Percentiles rank a stretch among this genome's conserved stretches.
These are phyloP conservation scores for Talinum fruticosum DNA, from an alignment of 148 eudicot species.

Conservation along the genomic window DNA sequence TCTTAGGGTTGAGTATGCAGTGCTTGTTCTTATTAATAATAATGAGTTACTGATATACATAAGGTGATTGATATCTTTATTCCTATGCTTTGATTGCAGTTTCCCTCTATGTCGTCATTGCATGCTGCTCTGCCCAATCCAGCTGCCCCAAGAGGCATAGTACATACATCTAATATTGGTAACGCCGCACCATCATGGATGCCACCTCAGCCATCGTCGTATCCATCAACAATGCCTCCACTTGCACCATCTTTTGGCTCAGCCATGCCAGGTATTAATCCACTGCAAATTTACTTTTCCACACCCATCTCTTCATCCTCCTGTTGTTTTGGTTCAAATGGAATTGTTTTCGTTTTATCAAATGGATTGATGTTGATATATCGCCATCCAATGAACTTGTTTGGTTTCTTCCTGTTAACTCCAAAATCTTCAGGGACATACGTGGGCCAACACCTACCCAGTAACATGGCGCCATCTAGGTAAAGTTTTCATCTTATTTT, in stretches of 20 bases:
- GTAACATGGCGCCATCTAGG: conserved; percentile 52
- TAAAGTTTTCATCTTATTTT: conserved; percentile 24
- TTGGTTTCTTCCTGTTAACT: conserved; percentile 15
- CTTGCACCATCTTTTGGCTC: conserved; percentile 44
- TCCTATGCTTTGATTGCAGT: conserved; percentile 44
- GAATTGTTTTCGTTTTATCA: not conserved
- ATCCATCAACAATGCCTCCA: conserved; percentile 48
- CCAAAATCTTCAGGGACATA: conserved; percentile 47
- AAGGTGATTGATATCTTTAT: not conserved
- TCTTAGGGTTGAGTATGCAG: not conserved
- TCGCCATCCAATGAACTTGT: conserved; percentile 1
- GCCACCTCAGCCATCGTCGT: conserved; percentile 43
- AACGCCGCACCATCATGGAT: conserved; percentile 40
- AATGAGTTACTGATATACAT: too few relatives aligned
- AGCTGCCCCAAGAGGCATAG: conserved; percentile 46
- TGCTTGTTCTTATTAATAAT: conserved; percentile 7
- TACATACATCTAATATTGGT: conserved; percentile 43
- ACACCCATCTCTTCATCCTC: not conserved
- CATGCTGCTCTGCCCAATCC: conserved; percentile 67
- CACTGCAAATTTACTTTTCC: not conserved
- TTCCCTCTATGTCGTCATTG: conserved; percentile 77
- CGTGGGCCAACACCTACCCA: conserved; percentile 52
- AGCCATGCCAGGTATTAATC: conserved; percentile 31
- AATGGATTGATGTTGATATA: conserved; percentile 8
- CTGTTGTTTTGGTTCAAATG: not conserved